Evolutionary conservation across 2,329 filamentous ascomycete genomes (phyloP), one percentile per base, ranked within the genome.

Genomic region (Neocucurbitaria cava): DNA sequence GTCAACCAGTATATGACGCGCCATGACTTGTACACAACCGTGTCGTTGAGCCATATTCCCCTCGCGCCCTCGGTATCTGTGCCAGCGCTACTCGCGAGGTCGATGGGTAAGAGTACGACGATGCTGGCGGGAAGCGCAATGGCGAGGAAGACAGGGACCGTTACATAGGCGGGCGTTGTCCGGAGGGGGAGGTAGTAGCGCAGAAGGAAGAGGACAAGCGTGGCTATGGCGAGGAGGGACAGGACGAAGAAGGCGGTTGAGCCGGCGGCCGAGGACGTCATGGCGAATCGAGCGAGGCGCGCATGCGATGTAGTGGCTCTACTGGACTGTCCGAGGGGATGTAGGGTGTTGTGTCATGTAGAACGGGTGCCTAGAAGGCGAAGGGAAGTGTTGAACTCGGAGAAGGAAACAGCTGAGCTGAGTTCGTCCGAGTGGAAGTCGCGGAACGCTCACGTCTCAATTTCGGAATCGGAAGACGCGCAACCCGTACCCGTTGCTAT

Each of bases 1-100:
- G 94, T 98, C 50, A 99, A 82, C 95, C 95, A 99, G 78, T 99
- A 99, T 18, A 90, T 89, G 61, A 99, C 94, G 71, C 94, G 86
- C 95, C 95, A 99, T 53, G 89, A 89, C 21, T 97, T 91, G 69
- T 96, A 81, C 44, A 97, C 82, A 24, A 93, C 84, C 45, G 87
- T 81, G 62, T 89, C 83, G 5, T 91, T 89, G 30, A 99, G 84
- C 91, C 93, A 97, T 70, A 99, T 90, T 30, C 93, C 95, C 64
- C 89, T 85, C 15, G 86, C 83, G 15, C 85, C 83, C 56, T 85
- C 87, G 75, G 90, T 89, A 56, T 90, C 87, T 46, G 87, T 87
- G 43, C 87, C 84, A 20, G 91, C 89, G 71, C 86, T 94, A 6
- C 93, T 96, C 1, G 94, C 93, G 62, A 99, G 87, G 76, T 99